Evolutionary conservation across 441 rosid genomes (phyloP).

Genomic region (Syzygium malaccense): DNA sequence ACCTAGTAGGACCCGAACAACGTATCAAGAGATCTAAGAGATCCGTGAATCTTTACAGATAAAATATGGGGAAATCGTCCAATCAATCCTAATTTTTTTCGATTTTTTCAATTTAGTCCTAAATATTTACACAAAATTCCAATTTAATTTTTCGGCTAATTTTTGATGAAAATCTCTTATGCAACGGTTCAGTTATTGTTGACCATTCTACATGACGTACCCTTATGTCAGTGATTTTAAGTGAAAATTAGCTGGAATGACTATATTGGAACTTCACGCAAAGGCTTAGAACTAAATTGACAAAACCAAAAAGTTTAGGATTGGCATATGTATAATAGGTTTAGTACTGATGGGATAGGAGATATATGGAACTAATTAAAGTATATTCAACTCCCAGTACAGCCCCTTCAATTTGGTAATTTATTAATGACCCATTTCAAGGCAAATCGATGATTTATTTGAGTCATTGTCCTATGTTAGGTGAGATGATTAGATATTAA

Average conservation of each 20-base stretch:
- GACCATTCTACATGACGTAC: rapidly evolving
- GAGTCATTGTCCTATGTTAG: neutral
- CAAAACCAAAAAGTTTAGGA: neutral
- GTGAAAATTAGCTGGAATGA: too few species aligned
- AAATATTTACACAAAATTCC: neutral
- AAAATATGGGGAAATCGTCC: neutral
- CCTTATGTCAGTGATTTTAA: rapidly evolving
- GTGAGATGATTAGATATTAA: neutral
- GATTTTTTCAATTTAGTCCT: rapidly evolving
- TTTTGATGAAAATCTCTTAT: rapidly evolving
- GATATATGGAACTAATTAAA: neutral
- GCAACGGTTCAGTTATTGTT: rapidly evolving
- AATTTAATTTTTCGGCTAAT: neutral
- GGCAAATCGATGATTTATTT: neutral
- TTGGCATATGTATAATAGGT: rapidly evolving
- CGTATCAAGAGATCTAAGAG: neutral
- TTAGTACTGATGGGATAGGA: neutral
- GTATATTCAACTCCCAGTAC: neutral
- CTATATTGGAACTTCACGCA: neutral
- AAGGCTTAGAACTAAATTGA: neutral
- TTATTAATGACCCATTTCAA: neutral
- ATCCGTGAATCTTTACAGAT: neutral
- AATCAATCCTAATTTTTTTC: neutral
- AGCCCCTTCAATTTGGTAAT: neutral
- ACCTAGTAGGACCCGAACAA: neutral